A percentile compares a stretch with the other conserved stretches of the same genome.
Conservation (phyloP, 2,329 filamentous ascomycete species). For the Pleoardoris graminearum region DNA sequence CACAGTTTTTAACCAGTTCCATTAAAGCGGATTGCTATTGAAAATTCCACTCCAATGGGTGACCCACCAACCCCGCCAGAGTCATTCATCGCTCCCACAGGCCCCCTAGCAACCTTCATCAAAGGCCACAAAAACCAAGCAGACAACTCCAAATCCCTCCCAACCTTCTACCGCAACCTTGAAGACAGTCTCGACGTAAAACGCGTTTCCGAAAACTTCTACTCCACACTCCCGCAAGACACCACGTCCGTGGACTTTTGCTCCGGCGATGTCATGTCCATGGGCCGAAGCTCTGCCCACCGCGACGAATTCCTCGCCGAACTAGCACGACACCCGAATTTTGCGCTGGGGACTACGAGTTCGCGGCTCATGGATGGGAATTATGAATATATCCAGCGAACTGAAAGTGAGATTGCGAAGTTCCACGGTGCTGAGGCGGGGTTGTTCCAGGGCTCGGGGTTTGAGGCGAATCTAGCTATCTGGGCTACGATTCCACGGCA, state of each 20-base stretch:
- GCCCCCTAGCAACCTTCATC: background rate
- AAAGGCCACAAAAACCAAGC: background rate
- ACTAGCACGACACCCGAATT: background rate
- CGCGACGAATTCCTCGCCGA: background rate
- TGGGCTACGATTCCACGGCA: slow-evolving; percentile 37
- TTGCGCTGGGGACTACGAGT: slow-evolving; percentile 56
- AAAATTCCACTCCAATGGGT: background rate
- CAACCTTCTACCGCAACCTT: slow-evolving; percentile 24
- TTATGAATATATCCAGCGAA: slow-evolving; percentile 56
- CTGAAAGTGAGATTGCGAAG: slow-evolving; percentile 59
- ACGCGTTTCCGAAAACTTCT: background rate
- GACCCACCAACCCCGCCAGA: background rate
- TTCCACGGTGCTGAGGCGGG: slow-evolving; percentile 61
- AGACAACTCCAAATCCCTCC: background rate
- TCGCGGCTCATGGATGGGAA: slow-evolving; percentile 66
- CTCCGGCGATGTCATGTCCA: background rate
- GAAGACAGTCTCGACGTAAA: slow-evolving; percentile 18
- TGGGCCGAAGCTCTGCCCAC: background rate
- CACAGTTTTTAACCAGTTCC: too few species aligned
- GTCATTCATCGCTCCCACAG: background rate
- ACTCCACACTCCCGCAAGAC: background rate
- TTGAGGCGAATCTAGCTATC: slow-evolving; percentile 47
- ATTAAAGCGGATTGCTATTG: too few species aligned
- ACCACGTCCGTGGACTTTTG: background rate
- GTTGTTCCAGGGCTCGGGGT: slow-evolving; percentile 59